Evolutionary conservation across 192 early-diverging fungal species (phyloP).

Genomic region (Coemansia erecta): DNA sequence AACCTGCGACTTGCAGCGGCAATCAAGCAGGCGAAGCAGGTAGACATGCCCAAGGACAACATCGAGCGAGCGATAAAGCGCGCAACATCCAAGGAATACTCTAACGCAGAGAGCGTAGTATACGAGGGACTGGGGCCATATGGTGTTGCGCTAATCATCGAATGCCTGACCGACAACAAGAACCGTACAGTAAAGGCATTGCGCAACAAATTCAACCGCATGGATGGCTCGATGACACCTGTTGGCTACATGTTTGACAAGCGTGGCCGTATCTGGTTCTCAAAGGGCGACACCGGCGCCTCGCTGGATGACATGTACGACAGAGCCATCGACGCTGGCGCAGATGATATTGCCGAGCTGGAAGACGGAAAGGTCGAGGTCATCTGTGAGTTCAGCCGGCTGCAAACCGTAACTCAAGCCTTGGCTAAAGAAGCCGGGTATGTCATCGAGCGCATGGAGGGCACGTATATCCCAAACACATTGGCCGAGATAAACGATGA

Average conservation of each 20-base stretch:
- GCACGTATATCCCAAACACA: conserved; percentile 55
- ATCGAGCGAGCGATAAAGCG: conserved; percentile 70
- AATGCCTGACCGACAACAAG: conserved; percentile 61
- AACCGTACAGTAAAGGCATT: conserved; percentile 65
- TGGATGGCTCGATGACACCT: conserved; percentile 57
- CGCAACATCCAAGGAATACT: conserved; percentile 50
- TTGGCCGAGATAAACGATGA: conserved; percentile 48
- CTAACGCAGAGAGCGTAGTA: conserved; percentile 46
- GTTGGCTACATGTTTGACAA: conserved; percentile 71
- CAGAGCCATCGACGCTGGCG: conserved; percentile 58
- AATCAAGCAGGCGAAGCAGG: conserved; percentile 56
- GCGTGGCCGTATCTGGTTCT: conserved; percentile 60
- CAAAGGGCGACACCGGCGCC: conserved; percentile 34
- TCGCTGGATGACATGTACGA: conserved; percentile 60
- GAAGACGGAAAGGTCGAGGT: conserved; percentile 55
- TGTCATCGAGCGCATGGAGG: conserved; percentile 59
- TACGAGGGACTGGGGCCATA: conserved; percentile 68
- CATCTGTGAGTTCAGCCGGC: conserved; percentile 54
- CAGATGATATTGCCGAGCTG: conserved; percentile 60
- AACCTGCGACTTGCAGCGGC: conserved; percentile 62
- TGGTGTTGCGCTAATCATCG: conserved; percentile 62
- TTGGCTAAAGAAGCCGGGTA: conserved; percentile 49
- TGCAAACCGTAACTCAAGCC: conserved; percentile 51
- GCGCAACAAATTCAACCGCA: conserved; percentile 56
- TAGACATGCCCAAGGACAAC: conserved; percentile 70